phyloP scores from a whole-genome alignment of 306 rosid species.

The Arachis hypogaea region DNA sequence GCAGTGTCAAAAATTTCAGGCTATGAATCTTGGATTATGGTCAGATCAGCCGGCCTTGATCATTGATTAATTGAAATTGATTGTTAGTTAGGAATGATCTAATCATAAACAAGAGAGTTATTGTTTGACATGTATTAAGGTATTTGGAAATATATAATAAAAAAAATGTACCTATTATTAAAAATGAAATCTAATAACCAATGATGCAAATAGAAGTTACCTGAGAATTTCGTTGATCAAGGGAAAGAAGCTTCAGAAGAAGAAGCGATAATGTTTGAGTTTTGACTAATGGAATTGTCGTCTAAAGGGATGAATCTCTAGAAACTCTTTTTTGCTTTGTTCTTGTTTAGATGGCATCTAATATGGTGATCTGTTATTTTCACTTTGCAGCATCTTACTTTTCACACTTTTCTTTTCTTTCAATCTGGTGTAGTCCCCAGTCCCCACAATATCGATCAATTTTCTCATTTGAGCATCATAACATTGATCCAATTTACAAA shows the following conservation, averaged over 20 bases:
- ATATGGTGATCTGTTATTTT: constrained; percentile 40
- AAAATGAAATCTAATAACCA: too few relatives aligned
- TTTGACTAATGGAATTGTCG: constrained; percentile 3
- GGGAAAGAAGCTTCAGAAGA: constrained; percentile 18
- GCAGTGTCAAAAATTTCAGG: constrained; percentile 13
- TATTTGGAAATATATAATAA: too few relatives aligned
- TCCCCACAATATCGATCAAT: not conserved
- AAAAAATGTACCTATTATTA: too few relatives aligned
- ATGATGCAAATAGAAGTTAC: too few relatives aligned
- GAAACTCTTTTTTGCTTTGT: constrained; percentile 23
- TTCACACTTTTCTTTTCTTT: constrained; percentile 15
- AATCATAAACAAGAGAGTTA: too few relatives aligned
- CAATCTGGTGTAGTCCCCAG: not conserved
- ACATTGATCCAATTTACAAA: too few relatives aligned
- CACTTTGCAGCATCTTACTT: constrained; percentile 22
- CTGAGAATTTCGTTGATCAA: too few relatives aligned
- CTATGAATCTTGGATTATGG: not conserved
- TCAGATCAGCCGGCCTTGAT: not conserved
- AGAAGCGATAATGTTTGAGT: constrained; percentile 27
- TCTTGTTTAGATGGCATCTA: constrained; percentile 41
- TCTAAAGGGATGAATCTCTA: not conserved
- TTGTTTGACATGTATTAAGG: too few relatives aligned
- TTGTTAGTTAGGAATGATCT: too few relatives aligned
- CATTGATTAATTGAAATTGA: too few relatives aligned
- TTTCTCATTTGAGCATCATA: too few relatives aligned